Percentiles rank a stretch among this genome's conserved stretches.
Conservation (phyloP, 2,329 filamentous ascomycete genomes). For the Shiraia bambusicola region DNA sequence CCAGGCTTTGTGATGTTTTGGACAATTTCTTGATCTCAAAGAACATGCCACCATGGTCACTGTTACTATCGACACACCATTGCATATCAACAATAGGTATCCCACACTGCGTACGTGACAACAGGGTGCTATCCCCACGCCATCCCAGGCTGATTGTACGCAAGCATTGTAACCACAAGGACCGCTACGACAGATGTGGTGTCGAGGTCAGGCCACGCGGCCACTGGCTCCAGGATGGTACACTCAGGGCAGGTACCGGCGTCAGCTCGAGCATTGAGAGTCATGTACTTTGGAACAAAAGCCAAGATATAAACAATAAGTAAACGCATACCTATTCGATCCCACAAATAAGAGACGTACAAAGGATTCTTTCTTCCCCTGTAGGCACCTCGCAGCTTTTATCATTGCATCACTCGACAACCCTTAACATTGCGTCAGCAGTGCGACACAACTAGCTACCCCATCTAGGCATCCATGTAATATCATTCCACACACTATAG, state of each 20-base stretch:
- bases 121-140: constrained; percentile 33
- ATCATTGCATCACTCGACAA: no score
- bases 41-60: constrained; percentile 41
- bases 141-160: constrained; percentile 38
- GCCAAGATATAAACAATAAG: constrained; percentile 17
- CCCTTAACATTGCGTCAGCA: no score
- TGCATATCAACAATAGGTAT: constrained; percentile 35
- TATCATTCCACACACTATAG: no score
- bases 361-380: not conserved
- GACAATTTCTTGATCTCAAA: constrained; percentile 34
- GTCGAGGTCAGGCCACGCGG: constrained; percentile 36
- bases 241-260: constrained; percentile 39
- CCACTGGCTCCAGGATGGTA: constrained; percentile 38
- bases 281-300: constrained; percentile 24
- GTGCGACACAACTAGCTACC: no score
- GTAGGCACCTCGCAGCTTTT: no score
- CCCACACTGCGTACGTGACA: constrained; percentile 33
- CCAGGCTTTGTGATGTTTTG: constrained; percentile 34
- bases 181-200: constrained; percentile 32
- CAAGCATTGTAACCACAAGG: constrained; percentile 42
- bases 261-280: constrained; percentile 34
- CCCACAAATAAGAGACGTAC: not conserved
- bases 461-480: no score
- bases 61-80: constrained; percentile 39
- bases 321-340: constrained; percentile 19